Base-by-base conservation (phyloP, 164 flowering plant genomes). In the Cinnamomum chago region DNA sequence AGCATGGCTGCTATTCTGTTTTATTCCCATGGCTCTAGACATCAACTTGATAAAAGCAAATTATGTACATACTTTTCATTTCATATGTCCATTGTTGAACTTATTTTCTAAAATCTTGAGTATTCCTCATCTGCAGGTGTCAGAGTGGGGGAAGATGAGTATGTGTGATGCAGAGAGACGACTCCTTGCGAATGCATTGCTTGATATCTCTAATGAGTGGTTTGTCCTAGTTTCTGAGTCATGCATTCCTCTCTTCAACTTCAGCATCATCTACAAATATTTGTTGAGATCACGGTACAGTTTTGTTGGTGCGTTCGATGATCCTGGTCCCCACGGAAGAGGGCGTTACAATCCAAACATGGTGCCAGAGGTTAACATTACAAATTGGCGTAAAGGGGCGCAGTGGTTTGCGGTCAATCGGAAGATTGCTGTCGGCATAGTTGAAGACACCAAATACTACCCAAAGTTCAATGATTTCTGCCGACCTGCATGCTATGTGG, bases 151-250 rank as follows among this genome's bases (percentile, higher is more conserved):
- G 58, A 76, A 2, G 82, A 94, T 94, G 93, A 94, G 92, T 75
- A 88, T 94, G 90, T 94, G 97, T 70, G 97, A 94, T 81, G 97
- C 98, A 1, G 98, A 94, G 78, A 90, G 94, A 79, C 84, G 98
- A 69, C 98, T 94, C 66, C 83, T 94, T 24, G 98, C 94, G 1
- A 94, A 92, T 79, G 98, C 98, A 28, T 76, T 94, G 79, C 94
- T 94, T 47, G 97, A 94, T 70, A 80, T 94, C 14, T 85, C 90
- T 50, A 94, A 94, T 64, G 97, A 94, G 74, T 81, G 97, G 86
- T 94, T 94, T 69, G 71, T 94, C 65, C 90, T 94, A n/a, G 72
- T 94, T 12, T 94, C 98, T 0, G 98, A 94, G 76, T 76, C 98
- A 3, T 94, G 98, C 85, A 89, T 92, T 73, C 98, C 98, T 68